Evolutionary conservation across 176 grass and related monocot species (phyloP).

Genomic region (Oryza meyeriana): DNA sequence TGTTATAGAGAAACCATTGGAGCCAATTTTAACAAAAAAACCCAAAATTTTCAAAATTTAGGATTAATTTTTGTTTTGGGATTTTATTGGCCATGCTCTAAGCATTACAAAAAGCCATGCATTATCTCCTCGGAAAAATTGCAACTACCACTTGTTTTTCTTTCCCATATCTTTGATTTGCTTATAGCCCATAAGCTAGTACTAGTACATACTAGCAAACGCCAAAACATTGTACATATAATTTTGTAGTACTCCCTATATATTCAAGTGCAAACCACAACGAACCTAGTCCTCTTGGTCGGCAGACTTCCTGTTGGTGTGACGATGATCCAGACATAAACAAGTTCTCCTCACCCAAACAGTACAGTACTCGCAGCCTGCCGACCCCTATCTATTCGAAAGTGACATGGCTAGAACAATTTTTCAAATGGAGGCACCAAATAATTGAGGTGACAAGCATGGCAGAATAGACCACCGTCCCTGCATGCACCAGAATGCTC

Average conservation of each 20-base stretch:
- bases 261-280: background rate
- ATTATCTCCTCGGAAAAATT: background rate
- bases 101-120: background rate
- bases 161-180: background rate
- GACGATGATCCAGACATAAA: background rate
- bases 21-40: too few relatives aligned
- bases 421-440: background rate
- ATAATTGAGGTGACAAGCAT: constrained; percentile 5
- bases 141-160: background rate
- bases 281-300: constrained; percentile 13
- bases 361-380: background rate
- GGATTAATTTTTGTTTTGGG: too few relatives aligned
- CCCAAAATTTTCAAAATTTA: too few relatives aligned
- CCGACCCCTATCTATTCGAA: background rate
- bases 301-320: background rate
- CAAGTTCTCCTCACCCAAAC: background rate
- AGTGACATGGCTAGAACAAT: background rate
- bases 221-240: background rate
- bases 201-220: background rate
- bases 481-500: background rate
- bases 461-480: background rate
- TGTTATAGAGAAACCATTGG: too few relatives aligned
- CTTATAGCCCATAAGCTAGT: background rate
- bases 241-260: background rate
- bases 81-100: too few relatives aligned